Evolutionary conservation across 2,329 filamentous ascomycete species (phyloP), one percentile per base, ranked within the genome.

Genomic region (Mariannaea sp.): DNA sequence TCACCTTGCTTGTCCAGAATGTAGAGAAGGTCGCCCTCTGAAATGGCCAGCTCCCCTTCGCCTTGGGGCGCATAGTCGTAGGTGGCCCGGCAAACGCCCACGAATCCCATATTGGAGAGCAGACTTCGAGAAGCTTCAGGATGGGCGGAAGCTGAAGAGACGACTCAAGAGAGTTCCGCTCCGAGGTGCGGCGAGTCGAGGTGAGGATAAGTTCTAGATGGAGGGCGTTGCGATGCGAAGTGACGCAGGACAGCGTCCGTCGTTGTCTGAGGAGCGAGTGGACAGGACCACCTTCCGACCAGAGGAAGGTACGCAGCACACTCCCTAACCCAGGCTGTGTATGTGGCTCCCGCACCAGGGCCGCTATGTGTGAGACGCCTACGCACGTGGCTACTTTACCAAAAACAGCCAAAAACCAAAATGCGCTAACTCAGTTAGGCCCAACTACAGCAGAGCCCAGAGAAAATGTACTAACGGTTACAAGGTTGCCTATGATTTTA

Each of bases 11-110:
- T 95, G 66, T 96, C 90, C 52, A 96, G 76, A 53, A 97, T 81
- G 73, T 92, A 97, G 55, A 97, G 84, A 58, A 97, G 71, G 74
- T 97, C 93, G 54, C 92, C 92, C 68, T 97, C 92, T 50, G 76
- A 78, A 66, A 97, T 89, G 59, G 87, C 82, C 56, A 97, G 81
- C 81, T 97, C 93, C 61, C 89, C 89, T 67, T 90, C 88, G 65
- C 85, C 86, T 73, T 95, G 91, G 58, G 93, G 91, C 70, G 82
- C 80, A 78, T 97, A 97, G 77, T 96, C 92, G 80, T 96, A 97
- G 68, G 96, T 70, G 68, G 92, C 93, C 71, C 85, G 89, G 78
- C 90, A 96, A 62, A 97, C 86, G 66, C 91, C 92, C 68, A 96
- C 76, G 78, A 97, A 97, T 61, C 89, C 91, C 92, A 97, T 97